phyloP scores from a whole-genome alignment of 2,329 filamentous ascomycete genomes.

The Aspergillus amoenus region DNA sequence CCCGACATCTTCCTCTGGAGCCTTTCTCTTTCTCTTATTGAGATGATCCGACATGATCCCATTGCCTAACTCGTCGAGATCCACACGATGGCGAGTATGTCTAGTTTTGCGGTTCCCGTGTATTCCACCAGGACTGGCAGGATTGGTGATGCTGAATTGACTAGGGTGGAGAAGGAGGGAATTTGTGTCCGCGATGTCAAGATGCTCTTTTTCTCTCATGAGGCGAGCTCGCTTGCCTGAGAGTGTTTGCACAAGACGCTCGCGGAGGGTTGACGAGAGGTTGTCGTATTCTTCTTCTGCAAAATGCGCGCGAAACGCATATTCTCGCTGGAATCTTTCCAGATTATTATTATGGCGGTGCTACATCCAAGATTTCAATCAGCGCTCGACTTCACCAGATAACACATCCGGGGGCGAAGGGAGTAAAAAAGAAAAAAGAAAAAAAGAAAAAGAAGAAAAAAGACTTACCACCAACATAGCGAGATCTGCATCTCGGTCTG shows the following conservation, averaged over 20 bases:
- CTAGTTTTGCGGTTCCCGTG: constrained; percentile 63
- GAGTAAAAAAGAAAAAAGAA: not conserved
- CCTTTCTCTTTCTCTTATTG: constrained; percentile 60
- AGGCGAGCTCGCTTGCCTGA: constrained; percentile 57
- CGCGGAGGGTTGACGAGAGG: constrained; percentile 59
- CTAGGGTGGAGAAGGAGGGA: constrained; percentile 64
- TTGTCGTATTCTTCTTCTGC: constrained; percentile 63
- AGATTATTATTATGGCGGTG: constrained; percentile 58
- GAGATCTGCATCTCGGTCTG: constrained; percentile 81
- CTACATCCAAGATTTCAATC: constrained; percentile 34
- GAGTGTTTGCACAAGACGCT: constrained; percentile 59
- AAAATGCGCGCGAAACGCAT: constrained; percentile 60
- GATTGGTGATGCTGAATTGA: constrained; percentile 65
- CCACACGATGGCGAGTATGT: constrained; percentile 59
- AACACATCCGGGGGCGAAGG: not conserved
- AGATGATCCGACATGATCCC: constrained; percentile 48
- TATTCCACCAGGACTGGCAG: constrained; percentile 61
- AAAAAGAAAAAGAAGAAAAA: not conserved
- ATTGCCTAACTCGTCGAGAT: constrained; percentile 53
- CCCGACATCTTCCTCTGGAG: constrained; percentile 57
- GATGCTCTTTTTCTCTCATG: constrained; percentile 65
- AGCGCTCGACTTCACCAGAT: not conserved
- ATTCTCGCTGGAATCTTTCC: constrained; percentile 56
- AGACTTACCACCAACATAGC: constrained; percentile 73
- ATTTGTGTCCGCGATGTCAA: constrained; percentile 66